Evolutionary conservation across 306 rosid species (phyloP), one percentile per base, ranked within the genome.

Genomic region (Parietaria judaica): DNA sequence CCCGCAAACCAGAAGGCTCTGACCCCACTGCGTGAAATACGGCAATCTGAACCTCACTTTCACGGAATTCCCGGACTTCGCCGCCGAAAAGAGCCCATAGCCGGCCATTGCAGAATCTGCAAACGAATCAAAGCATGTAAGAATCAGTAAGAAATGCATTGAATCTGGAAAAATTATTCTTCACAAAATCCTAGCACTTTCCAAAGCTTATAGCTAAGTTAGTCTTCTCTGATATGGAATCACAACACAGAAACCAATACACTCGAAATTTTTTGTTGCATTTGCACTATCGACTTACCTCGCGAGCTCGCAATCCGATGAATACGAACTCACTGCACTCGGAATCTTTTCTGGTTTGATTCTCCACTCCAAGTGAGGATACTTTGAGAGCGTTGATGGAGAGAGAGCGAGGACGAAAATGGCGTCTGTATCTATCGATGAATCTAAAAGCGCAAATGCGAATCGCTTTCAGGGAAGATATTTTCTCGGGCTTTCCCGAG

Each of bases 1-100:
- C 45, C 98, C 98, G 61, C 86, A 86, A 31, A 88, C 88, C 56
- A 88, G 61, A 76, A 92, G 74, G 78, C 83, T 82, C 55, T 92
- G 90, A 66, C 98, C 98, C 96, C 98, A 92, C 0, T 88, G 80
- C 15, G 98, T 92, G 62, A 51, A 76, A 68, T 92, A 92, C 12
- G 98, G 96, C 68, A 88, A 54, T 70, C 81, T 75, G 74, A 92
- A 92, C 15, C 83, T 86, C 82, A 86, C 81, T 39, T 71, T 79
- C 74, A 86, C 87, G 8, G 94, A 71, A 58, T 88, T 84, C 45
- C 31, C 64, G 0, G 84, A n/a, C 61, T 81, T 80, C 35, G 51
- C 72, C 68, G 78, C 87, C 15, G 84, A 74, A 72, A 76, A 61
- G 81, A 80, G 64, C 60, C 84, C 89, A 57, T 78, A 49, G 64